Conservation (phyloP, 1,139 yeast species). For the Saccharomyces uvarum region DNA sequence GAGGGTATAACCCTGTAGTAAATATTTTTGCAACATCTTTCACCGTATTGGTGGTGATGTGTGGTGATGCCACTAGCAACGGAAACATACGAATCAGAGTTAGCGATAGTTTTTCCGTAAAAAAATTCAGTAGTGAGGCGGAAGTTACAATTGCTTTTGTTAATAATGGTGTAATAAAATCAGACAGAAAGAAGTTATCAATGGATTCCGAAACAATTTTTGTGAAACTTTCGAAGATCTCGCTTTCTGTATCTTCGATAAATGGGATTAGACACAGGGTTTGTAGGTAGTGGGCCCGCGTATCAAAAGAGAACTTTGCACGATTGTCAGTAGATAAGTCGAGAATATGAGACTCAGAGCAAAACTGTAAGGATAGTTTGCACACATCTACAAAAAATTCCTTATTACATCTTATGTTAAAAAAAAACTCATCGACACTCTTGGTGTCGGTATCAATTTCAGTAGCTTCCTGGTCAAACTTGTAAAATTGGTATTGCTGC, state of each 20-base stretch:
- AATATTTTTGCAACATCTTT: conserved; percentile 35
- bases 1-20: conserved; percentile 39
- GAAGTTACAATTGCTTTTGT: conserved; percentile 33
- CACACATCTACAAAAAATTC: conserved; percentile 13
- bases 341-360: conserved; percentile 9
- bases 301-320: conserved; percentile 20
- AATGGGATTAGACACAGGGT: conserved; percentile 23
- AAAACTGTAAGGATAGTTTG: conserved; percentile 14
- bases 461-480: conserved; percentile 3
- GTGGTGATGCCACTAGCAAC: conserved; percentile 28
- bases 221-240: conserved; percentile 13
- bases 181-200: conserved; percentile 19
- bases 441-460: conserved; percentile 1
- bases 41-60: conserved; percentile 21
- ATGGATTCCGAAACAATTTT: conserved; percentile 15
- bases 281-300: conserved; percentile 16
- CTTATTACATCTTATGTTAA: conserved; percentile 5
- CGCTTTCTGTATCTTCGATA: conserved; percentile 7
- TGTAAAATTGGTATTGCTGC: conserved; percentile 15
- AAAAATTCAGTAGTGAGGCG: conserved; percentile 28
- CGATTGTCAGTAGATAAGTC: conserved; percentile 27
- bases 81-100: conserved; percentile 29
- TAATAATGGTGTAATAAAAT: conserved; percentile 30
- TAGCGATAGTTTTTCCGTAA: conserved; percentile 28
- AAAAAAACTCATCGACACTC: conserved; percentile 4